Evolutionary conservation across 1,284 basidiomycete genomes (phyloP).

Genomic region (Amylostereum areolatum): DNA sequence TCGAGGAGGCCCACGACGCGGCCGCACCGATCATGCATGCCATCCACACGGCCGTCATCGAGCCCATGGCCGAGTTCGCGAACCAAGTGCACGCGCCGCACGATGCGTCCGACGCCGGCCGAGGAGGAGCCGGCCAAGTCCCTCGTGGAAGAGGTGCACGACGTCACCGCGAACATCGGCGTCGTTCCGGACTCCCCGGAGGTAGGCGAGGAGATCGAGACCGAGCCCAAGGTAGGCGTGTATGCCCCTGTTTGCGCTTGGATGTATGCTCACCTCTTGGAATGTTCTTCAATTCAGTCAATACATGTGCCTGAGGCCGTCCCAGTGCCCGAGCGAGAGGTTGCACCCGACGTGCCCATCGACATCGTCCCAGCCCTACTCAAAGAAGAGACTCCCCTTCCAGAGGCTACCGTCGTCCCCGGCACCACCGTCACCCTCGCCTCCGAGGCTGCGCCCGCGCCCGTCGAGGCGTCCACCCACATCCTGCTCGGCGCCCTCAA

Average conservation of each 20-base stretch:
- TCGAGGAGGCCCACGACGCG: conserved; percentile 1
- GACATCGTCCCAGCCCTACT: conserved; percentile 3
- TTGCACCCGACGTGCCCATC: conserved; percentile 3
- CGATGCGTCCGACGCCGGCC: background rate
- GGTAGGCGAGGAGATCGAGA: too few relatives aligned
- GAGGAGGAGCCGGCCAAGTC: background rate
- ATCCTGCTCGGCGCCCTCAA: background rate
- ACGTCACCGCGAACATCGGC: background rate
- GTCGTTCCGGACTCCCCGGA: too few relatives aligned
- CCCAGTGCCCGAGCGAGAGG: background rate
- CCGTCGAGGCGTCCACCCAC: background rate
- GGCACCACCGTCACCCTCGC: conserved; percentile 1
- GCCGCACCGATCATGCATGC: background rate
- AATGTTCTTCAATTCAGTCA: background rate
- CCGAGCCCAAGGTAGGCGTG: too few relatives aligned
- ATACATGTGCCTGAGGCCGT: too few relatives aligned
- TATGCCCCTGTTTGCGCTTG: background rate
- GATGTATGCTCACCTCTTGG: background rate
- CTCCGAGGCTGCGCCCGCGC: background rate
- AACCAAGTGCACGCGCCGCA: background rate
- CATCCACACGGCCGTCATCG: background rate
- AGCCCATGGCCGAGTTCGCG: conserved; percentile 3
- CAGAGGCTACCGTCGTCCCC: conserved; percentile 3
- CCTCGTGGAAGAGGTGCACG: background rate
- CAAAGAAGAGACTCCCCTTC: background rate